phyloP scores from a whole-genome alignment of 2,329 filamentous ascomycete species.

The Truncatella angustata region DNA sequence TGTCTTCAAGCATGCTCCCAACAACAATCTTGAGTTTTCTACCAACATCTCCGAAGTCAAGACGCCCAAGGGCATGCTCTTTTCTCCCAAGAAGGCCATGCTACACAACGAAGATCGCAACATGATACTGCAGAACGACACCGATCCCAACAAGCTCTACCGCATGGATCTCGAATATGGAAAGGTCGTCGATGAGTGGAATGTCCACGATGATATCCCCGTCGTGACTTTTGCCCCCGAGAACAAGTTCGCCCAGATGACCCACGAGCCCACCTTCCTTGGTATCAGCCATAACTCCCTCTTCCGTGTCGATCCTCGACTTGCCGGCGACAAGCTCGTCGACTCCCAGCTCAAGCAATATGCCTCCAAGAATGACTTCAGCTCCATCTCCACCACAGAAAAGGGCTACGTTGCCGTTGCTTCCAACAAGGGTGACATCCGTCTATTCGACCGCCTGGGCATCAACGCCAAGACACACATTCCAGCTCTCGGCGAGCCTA shows the following conservation, averaged over 20 bases:
- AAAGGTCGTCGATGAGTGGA: conserved; percentile 98
- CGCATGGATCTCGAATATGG: conserved; percentile 98
- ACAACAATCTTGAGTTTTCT: conserved; percentile 92
- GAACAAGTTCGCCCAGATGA: conserved; percentile 98
- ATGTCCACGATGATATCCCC: conserved; percentile 92
- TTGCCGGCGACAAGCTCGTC: conserved; percentile 88
- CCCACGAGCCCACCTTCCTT: conserved; percentile 88
- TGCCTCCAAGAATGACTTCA: conserved; percentile 95
- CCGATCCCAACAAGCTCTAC: conserved; percentile 87
- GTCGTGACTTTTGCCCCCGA: conserved; percentile 91
- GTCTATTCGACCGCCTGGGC: conserved; percentile 91
- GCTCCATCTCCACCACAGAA: conserved; percentile 87
- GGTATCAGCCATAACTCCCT: conserved; percentile 91
- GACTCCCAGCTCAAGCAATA: conserved; percentile 95
- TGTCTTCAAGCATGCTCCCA: conserved; percentile 93
- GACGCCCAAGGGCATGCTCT: conserved; percentile 80
- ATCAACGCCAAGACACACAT: conserved; percentile 98
- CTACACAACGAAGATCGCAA: conserved; percentile 86
- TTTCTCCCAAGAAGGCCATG: conserved; percentile 97
- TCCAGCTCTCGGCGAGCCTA: conserved; percentile 90
- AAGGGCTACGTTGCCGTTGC: conserved; percentile 97
- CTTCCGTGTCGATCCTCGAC: conserved; percentile 88
- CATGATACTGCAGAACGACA: conserved; percentile 80
- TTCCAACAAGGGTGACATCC: conserved; percentile 96
- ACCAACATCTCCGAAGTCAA: conserved; percentile 97